These are phyloP conservation scores for Acrocalymma vagum DNA, from an alignment of 2,329 filamentous ascomycete species.

Conservation along the genomic window DNA sequence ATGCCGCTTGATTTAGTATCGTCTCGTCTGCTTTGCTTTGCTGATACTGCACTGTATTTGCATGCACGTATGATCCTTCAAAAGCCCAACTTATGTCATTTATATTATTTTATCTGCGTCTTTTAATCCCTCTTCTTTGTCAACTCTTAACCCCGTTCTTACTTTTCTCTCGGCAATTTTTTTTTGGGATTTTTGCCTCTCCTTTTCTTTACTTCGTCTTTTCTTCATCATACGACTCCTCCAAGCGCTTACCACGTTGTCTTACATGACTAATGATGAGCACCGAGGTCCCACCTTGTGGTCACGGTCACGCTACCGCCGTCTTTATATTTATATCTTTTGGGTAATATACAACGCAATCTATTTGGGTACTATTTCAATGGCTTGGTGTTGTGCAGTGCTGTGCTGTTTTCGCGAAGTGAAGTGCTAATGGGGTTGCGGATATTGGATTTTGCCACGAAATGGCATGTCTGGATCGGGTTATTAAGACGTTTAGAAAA, in stretches of 20 bases:
- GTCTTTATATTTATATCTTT: too few relatives aligned
- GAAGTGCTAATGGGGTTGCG: too few relatives aligned
- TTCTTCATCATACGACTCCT: neutral
- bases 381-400: too few relatives aligned
- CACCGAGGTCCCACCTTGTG: too few relatives aligned
- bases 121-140: neutral
- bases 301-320: too few relatives aligned
- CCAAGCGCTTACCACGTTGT: conserved; percentile 10
- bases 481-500: too few relatives aligned
- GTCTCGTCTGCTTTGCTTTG: too few relatives aligned
- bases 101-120: neutral
- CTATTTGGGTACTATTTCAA: neutral
- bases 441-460: too few relatives aligned
- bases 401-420: too few relatives aligned
- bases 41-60: too few relatives aligned
- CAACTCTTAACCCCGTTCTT: neutral
- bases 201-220: neutral
- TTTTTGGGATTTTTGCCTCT: neutral
- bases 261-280: conserved; percentile 19
- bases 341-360: neutral
- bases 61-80: conserved; percentile 8
- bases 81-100: conserved; percentile 3
- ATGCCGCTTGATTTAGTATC: too few relatives aligned
- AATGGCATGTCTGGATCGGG: too few relatives aligned
- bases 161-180: conserved; percentile 1